These are phyloP conservation scores for Penicillium cosmopolitanum DNA, from an alignment of 495 filamentous ascomycete genomes.

Conservation along the genomic window DNA sequence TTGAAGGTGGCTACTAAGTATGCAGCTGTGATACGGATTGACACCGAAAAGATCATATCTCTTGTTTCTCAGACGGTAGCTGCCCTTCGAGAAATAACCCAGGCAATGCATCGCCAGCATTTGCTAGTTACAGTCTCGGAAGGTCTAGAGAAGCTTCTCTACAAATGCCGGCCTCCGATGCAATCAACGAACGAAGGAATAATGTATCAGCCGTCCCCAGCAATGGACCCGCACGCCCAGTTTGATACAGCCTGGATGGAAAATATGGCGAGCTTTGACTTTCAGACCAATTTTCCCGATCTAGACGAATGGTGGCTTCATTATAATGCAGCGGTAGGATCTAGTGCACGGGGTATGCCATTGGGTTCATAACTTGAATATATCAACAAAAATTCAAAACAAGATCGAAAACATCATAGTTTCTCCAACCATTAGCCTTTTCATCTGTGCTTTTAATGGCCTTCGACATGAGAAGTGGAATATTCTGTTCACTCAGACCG, in stretches of 20 bases:
- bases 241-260: conserved; percentile 36
- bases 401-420: conserved; percentile 41
- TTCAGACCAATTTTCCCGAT: conserved; percentile 32
- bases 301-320: conserved; percentile 34
- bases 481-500: conserved; percentile 35
- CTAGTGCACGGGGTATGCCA: conserved; percentile 11
- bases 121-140: conserved; percentile 32
- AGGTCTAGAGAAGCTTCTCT: conserved; percentile 27
- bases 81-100: conserved; percentile 28
- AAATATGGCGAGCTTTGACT: conserved; percentile 37
- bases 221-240: conserved; percentile 12
- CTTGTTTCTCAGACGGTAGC: conserved; percentile 33
- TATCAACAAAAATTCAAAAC: conserved; percentile 30
- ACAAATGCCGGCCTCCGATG: conserved; percentile 23
- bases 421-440: conserved; percentile 27
- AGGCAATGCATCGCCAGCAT: conserved; percentile 32
- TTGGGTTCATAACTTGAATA: background rate
- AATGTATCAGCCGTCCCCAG: conserved; percentile 15
- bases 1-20: conserved; percentile 38
- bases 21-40: conserved; percentile 27
- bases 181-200: conserved; percentile 8
- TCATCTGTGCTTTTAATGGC: conserved; percentile 1
- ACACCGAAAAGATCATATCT: conserved; percentile 32
- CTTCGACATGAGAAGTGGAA: conserved; percentile 36
- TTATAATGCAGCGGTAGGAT: conserved; percentile 18